Evolutionary conservation across 352 stramenopile genomes (phyloP).

Genomic region (Pythium grandisporangium): DNA sequence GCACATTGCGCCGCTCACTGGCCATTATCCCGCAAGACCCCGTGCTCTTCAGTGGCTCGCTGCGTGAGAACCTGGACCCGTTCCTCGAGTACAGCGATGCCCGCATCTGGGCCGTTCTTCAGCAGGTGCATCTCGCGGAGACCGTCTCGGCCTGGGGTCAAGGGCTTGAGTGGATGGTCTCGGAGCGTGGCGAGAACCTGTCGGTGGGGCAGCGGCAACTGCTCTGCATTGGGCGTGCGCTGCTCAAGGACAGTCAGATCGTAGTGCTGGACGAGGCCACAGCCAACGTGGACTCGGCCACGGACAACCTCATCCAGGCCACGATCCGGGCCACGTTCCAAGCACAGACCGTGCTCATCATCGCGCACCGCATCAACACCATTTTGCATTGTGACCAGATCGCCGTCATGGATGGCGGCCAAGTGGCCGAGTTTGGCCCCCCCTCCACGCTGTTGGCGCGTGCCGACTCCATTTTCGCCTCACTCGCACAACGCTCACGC

Average conservation of each 20-base stretch:
- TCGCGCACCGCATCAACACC: conserved; percentile 92
- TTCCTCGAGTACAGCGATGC: conserved; percentile 61
- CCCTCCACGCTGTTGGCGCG: no score
- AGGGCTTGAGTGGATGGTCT: conserved; percentile 72
- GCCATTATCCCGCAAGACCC: conserved; percentile 81
- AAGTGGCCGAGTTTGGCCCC: not conserved
- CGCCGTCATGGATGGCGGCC: not conserved
- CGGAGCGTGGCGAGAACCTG: conserved; percentile 90
- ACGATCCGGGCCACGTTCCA: conserved; percentile 41
- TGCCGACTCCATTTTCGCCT: no score
- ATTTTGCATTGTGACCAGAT: conserved; percentile 92
- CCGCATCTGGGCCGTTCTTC: conserved; percentile 18
- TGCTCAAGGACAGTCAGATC: conserved; percentile 74
- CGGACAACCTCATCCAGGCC: conserved; percentile 74
- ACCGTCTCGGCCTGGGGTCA: conserved; percentile 4
- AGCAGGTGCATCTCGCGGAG: conserved; percentile 16
- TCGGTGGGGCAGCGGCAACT: conserved; percentile 91
- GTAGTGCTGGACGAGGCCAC: conserved; percentile 97
- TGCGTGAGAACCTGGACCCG: conserved; percentile 88
- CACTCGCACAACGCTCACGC: no score
- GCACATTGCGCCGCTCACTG: conserved; percentile 12
- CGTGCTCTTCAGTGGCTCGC: conserved; percentile 83
- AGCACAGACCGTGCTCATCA: conserved; percentile 83
- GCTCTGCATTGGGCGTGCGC: conserved; percentile 89
- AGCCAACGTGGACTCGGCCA: conserved; percentile 82